Base-by-base conservation (phyloP, 1,284 basidiomycete species). In the Austroboletus novae-zelandiae region DNA sequence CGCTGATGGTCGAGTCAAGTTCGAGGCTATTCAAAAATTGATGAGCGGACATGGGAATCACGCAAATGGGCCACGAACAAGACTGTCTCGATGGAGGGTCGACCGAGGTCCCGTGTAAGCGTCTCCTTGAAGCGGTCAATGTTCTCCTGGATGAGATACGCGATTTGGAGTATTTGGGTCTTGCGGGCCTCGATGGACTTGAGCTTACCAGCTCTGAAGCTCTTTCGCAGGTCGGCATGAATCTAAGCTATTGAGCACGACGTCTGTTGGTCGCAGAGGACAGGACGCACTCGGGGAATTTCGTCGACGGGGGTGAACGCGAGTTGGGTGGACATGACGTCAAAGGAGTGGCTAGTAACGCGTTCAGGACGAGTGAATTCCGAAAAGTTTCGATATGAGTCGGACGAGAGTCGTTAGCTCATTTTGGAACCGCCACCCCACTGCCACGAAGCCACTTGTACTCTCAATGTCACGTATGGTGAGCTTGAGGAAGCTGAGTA, bases 131-230 rank as follows among this genome's bases (percentile, higher is more conserved):
- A 79, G 15, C 69, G 73, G 29, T 76, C 65, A 9, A 69, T 57
- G 61, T 89, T 88, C 65, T 89, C 87, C 57, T 84, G 74, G 57
- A 89, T 18, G 56, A 88, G 67, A 61, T 89, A 86, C 9, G 72
- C 78, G 7, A 89, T 74, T 56, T 84, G 78, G 4, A 82, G 74
- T 11, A 89, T 73, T 64, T 87, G 85, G 47, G 80, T 76, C 66
- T 82, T 87, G 59, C 87, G 75, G 59, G 78, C 86, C 14, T 73
- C 74, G 45, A 89, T 71, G 14, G 78, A 70, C 59, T 71, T 80
- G 41, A 80, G 74, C 62, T 81, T 86, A 17, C 86, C 83, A 3
- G 78, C 71, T 39, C 67, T 68, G 66, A 86, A 88, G 1, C 73
- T 75, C 18, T 70, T 68, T 37, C 71, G 73, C 35, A 87, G 66